Conservation (phyloP, 2,329 filamentous ascomycete species). For the Fusarium drepaniforme region DNA sequence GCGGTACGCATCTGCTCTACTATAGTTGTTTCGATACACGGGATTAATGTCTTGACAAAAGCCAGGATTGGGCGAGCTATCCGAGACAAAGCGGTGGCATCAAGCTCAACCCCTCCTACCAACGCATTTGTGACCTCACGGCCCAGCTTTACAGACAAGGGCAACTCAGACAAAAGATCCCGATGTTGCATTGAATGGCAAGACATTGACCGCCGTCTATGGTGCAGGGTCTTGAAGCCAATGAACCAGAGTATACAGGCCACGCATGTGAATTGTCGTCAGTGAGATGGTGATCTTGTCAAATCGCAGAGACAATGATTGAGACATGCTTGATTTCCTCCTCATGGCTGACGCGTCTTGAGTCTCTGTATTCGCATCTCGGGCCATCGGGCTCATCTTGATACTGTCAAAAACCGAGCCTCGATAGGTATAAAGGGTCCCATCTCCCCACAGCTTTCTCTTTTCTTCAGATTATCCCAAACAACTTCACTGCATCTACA, state of each 20-base stretch:
- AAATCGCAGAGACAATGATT: neutral
- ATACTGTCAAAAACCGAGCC: no score
- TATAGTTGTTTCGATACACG: neutral
- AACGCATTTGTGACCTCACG: neutral
- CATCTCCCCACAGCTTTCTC: neutral
- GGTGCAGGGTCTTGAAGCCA: neutral
- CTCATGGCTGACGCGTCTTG: neutral
- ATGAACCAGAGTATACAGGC: neutral
- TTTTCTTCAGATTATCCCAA: neutral
- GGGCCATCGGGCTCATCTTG: neutral
- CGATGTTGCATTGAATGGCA: neutral
- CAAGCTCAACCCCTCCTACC: neutral
- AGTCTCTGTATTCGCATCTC: neutral
- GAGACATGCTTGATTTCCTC: neutral
- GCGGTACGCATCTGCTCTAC: no score
- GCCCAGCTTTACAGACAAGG: neutral
- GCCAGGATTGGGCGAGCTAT: neutral
- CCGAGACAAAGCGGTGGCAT: neutral
- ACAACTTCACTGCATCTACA: neutral
- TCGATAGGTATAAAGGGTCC: neutral
- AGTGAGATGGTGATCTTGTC: neutral
- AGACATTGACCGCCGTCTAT: neutral
- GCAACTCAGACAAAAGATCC: neutral
- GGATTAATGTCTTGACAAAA: fast-evolving
- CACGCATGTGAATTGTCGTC: neutral